Evolutionary conservation across 2,329 filamentous ascomycete species (phyloP).

Genomic region (Clonostachys byssicola): DNA sequence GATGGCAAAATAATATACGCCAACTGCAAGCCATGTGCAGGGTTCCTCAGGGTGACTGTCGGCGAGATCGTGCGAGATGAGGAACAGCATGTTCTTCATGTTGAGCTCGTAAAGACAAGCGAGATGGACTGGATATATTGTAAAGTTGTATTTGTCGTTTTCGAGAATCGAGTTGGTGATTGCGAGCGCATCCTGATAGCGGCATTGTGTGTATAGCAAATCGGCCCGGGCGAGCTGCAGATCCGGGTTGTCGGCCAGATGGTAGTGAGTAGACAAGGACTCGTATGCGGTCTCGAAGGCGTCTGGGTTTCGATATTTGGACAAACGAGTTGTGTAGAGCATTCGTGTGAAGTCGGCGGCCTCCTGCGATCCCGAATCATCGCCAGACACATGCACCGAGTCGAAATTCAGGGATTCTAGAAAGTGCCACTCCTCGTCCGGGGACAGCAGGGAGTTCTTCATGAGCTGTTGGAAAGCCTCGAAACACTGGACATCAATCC

Average conservation of each 20-base stretch:
- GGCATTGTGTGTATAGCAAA: slow-evolving; percentile 89
- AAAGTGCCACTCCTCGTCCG: slow-evolving; percentile 86
- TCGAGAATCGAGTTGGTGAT: slow-evolving; percentile 81
- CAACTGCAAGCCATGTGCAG: slow-evolving; percentile 90
- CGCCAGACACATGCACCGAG: slow-evolving; percentile 63
- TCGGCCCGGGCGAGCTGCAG: slow-evolving; percentile 87
- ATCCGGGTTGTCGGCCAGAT: slow-evolving; percentile 80
- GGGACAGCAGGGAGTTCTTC: slow-evolving; percentile 88
- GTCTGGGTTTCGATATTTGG: slow-evolving; percentile 86
- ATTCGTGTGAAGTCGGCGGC: slow-evolving; percentile 92
- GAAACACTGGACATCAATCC: slow-evolving; percentile 96
- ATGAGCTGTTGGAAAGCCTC: slow-evolving; percentile 98
- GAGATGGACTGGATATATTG: slow-evolving; percentile 84
- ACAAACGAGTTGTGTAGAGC: slow-evolving; percentile 91
- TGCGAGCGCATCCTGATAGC: slow-evolving; percentile 80
- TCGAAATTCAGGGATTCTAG: slow-evolving; percentile 89
- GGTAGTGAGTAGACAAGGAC: slow-evolving; percentile 90
- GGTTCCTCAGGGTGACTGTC: slow-evolving; percentile 90
- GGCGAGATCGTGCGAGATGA: slow-evolving; percentile 87
- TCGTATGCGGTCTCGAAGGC: slow-evolving; percentile 84
- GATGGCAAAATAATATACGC: slow-evolving; percentile 89
- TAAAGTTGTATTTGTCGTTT: slow-evolving; percentile 84
- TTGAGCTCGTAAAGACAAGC: slow-evolving; percentile 86
- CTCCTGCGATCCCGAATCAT: slow-evolving; percentile 71
- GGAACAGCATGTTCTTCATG: slow-evolving; percentile 83